Conservation (phyloP, 768 basidiomycete species). For the Rhizopogon roseolus region DNA sequence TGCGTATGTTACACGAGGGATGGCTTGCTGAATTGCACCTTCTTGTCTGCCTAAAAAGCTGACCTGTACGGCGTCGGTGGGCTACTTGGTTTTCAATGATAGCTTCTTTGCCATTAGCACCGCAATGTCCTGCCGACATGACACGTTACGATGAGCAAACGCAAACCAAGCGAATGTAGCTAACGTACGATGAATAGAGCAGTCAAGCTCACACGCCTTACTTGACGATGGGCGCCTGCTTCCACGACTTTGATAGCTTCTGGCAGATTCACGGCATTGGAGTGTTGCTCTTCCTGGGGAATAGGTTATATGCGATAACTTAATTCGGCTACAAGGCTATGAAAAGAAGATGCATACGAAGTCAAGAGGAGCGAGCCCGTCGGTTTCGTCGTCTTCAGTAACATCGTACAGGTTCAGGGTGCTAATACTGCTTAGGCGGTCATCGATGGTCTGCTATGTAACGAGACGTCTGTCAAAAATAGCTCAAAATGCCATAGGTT, state of each 20-base stretch:
- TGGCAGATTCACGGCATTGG: background rate
- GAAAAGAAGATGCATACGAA: background rate
- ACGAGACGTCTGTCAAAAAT: background rate
- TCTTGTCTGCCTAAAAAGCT: too few relatives aligned
- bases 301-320: background rate
- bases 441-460: constrained; percentile 8
- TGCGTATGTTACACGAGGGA: too few relatives aligned
- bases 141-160: too few relatives aligned
- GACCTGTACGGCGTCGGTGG: background rate
- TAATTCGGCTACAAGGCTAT: background rate
- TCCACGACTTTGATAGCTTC: constrained; percentile 6
- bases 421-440: background rate
- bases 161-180: background rate
- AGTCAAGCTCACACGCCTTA: constrained; percentile 12
- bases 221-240: background rate
- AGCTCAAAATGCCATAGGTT: background rate
- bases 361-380: background rate
- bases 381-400: background rate
- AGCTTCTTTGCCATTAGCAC: constrained; percentile 6
- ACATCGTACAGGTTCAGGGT: background rate
- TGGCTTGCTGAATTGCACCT: too few relatives aligned
- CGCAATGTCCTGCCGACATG: constrained; percentile 22
- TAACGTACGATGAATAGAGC: constrained; percentile 20
- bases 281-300: constrained; percentile 8
- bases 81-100: background rate